Percentiles rank a stretch among this genome's conserved stretches.
Conservation (phyloP, 805 yeast species). For the Priceomyces castillae region DNA sequence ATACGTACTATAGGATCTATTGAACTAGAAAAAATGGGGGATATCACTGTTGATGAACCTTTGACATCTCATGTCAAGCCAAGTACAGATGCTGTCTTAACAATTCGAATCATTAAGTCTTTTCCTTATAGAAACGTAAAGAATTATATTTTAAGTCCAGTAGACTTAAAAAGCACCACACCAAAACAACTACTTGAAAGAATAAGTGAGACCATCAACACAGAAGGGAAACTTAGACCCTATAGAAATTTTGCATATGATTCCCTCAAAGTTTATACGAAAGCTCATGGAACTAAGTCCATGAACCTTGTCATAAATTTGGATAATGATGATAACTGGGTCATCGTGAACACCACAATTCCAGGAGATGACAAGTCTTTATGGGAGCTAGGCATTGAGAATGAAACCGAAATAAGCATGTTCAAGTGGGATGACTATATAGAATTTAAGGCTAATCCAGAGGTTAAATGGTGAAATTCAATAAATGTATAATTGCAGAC, state of each 20-base stretch:
- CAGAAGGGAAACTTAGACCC: slow-evolving; percentile 74
- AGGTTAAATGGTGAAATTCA: slow-evolving; percentile 72
- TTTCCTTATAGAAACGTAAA: slow-evolving; percentile 88
- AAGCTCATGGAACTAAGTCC: slow-evolving; percentile 93
- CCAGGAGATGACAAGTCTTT: slow-evolving; percentile 20
- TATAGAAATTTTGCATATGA: slow-evolving; percentile 74
- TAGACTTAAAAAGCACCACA: slow-evolving; percentile 69
- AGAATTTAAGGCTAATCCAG: slow-evolving; percentile 75
- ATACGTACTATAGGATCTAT: no score
- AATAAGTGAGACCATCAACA: slow-evolving; percentile 43
- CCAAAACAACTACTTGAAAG: slow-evolving; percentile 60
- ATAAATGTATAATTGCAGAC: no score
- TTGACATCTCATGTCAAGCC: slow-evolving; percentile 78
- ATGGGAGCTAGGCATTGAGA: slow-evolving; percentile 50
- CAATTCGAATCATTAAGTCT: slow-evolving; percentile 84
- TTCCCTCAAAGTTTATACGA: slow-evolving; percentile 81
- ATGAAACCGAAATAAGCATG: slow-evolving; percentile 90
- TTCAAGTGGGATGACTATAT: slow-evolving; percentile 68
- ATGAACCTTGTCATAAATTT: slow-evolving; percentile 89
- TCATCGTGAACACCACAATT: slow-evolving; percentile 28
- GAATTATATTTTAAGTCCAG: slow-evolving; percentile 64
- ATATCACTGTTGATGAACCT: slow-evolving; percentile 53
- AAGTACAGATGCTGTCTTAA: slow-evolving; percentile 67
- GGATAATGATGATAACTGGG: slow-evolving; percentile 76
- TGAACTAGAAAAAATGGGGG: background rate